Base-by-base conservation (phyloP, 148 eudicot genomes). In the Arbutus unedo region DNA sequence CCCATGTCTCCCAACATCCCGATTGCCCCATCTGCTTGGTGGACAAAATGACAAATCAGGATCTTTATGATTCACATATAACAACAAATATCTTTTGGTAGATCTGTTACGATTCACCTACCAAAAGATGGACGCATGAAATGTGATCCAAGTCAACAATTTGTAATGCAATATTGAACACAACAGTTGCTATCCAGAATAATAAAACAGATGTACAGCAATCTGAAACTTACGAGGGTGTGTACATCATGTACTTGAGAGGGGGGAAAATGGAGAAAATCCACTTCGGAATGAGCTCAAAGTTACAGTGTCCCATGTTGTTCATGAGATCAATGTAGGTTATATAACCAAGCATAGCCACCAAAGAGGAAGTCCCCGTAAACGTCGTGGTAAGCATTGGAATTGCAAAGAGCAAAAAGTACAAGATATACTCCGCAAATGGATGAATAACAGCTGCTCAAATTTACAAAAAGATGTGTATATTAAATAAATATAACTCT, bases 281-380 rank as follows among this genome's bases (percentile, higher is more conserved):
- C 83, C 82, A 82, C 45, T 85, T 92, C 4, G 97, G 97, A 15
- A 93, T 71, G 79, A 89, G 77, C 88, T 93, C 95, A 64, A 93
- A 93, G 87, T 93, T 93, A 87, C 94, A 91, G 62, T 93, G 97
- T 3, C 94, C 94, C 93, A 93, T 84, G 76, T 89, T 89, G 86
- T 91, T 93, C 94, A 93, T 90, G 4, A 93, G 77, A 85, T 93
- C 94, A 15, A 93, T 81, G 81, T 81, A 90, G 6, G 84, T 88
- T 6, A 88, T 25, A 47, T 93, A 93, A 21, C 87, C 85, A 68
- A 70, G 15, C 1, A 85, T 0, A 0, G 88, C 9, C 25, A n/a
- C 49, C 14, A 91, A 47, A 0, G 93, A 90, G 9, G 53, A 76
- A 0, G 85, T 77, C 25, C 87, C 86, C 3, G 78, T 78, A 7